Conservation (phyloP, 352 stramenopile genomes). For the Phytophthora fragariae region DNA sequence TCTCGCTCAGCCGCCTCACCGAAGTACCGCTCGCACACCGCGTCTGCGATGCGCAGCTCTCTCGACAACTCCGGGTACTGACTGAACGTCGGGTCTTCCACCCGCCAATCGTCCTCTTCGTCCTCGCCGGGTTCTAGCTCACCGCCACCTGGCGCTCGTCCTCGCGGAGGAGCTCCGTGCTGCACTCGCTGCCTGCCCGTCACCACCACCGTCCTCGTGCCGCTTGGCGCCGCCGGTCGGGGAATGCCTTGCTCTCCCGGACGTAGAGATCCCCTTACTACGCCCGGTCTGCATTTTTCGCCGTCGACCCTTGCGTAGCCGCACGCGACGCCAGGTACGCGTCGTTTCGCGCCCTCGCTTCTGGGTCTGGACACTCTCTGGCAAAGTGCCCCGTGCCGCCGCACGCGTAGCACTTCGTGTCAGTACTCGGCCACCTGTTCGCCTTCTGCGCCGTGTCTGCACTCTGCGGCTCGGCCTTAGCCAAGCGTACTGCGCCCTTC, state of each 20-base stretch:
- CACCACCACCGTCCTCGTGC: background rate
- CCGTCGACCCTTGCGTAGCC: background rate
- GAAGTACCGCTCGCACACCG: no score
- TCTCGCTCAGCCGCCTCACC: no score
- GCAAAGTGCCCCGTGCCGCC: background rate
- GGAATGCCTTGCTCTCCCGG: background rate
- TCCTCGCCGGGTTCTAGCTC: background rate
- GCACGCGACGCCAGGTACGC: background rate
- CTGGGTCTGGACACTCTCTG: background rate
- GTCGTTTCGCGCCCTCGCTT: background rate
- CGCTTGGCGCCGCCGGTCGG: background rate
- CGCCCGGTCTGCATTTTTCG: background rate
- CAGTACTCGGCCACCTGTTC: background rate
- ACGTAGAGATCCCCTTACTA: background rate
- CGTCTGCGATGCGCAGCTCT: no score
- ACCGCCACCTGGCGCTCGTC: background rate
- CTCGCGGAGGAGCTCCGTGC: background rate
- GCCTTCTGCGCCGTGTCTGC: no score
- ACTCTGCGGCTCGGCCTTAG: background rate
- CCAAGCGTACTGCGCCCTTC: background rate
- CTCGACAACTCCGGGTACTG: no score
- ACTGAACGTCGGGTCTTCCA: background rate
- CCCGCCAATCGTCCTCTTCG: background rate
- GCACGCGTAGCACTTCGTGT: background rate
- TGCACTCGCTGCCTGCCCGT: background rate